Conservation (phyloP, 2,329 filamentous ascomycete genomes). For the Fusarium virguliforme region DNA sequence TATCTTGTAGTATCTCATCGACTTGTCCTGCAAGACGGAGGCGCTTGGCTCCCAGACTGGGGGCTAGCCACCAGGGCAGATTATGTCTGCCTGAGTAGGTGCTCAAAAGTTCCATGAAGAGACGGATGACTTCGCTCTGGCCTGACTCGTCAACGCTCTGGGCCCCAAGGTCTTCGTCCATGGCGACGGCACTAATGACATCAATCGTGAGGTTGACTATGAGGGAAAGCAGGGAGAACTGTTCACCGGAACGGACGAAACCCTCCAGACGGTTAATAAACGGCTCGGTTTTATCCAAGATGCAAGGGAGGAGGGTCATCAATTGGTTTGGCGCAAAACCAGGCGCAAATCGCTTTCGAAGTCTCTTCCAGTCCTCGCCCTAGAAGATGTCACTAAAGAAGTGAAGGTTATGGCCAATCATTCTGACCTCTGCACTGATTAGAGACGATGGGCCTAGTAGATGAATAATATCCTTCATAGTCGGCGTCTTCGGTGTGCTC, state of each 20-base stretch:
- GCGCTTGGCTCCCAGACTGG: background rate
- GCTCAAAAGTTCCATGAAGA: background rate
- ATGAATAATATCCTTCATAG: slow-evolving; percentile 12
- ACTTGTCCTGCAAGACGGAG: background rate
- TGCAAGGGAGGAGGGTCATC: background rate
- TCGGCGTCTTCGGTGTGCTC: slow-evolving; percentile 3
- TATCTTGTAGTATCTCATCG: background rate
- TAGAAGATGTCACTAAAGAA: background rate
- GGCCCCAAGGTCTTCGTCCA: background rate
- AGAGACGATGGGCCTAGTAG: slow-evolving; percentile 1
- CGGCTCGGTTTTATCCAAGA: background rate
- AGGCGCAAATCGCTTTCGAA: slow-evolving; percentile 7
- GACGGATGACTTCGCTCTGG: background rate
- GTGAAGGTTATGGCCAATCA: background rate
- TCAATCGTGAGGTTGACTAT: slow-evolving; percentile 8
- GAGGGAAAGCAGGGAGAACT: background rate
- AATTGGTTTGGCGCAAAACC: slow-evolving; percentile 3
- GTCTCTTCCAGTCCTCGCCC: slow-evolving; percentile 5
- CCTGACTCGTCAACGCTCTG: background rate
- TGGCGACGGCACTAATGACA: background rate
- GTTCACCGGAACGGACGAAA: background rate
- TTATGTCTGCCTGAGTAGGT: slow-evolving; percentile 4
- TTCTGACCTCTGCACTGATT: slow-evolving; percentile 1
- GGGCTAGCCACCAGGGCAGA: slow-evolving; percentile 4
- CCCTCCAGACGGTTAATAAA: background rate